phyloP scores from a whole-genome alignment of 2,329 filamentous ascomycete genomes.

The Botrytis tulipae region DNA sequence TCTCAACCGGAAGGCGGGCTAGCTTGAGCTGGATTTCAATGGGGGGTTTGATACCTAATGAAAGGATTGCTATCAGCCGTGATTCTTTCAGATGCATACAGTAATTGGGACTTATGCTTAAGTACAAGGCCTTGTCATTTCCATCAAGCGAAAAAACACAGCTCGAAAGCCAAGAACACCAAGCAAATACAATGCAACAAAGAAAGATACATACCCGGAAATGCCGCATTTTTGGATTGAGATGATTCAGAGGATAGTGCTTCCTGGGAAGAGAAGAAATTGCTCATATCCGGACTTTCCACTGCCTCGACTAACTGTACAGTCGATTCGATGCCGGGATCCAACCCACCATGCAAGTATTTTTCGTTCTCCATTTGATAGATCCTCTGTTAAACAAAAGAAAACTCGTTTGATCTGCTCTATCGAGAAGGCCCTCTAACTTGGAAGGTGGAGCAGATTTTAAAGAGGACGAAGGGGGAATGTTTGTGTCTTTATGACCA shows the following conservation, averaged over 20 bases:
- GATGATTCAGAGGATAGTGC: background rate
- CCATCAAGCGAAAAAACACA: constrained; percentile 4
- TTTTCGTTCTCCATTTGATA: constrained; percentile 17
- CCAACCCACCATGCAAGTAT: constrained; percentile 13
- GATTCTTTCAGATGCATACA: background rate
- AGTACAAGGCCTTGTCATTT: constrained; percentile 12
- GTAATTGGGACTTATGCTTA: constrained; percentile 10
- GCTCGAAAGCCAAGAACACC: constrained; percentile 20
- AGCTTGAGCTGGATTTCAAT: constrained; percentile 37
- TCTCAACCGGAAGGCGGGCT: constrained; percentile 66
- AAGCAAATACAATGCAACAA: constrained; percentile 1
- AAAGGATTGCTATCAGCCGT: background rate
- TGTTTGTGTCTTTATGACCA: constrained; percentile 17
- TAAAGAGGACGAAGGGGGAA: constrained; percentile 10
- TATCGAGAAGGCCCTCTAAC: constrained; percentile 5
- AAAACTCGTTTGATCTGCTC: background rate
- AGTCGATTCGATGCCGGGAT: constrained; percentile 16
- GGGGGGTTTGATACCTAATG: constrained; percentile 4
- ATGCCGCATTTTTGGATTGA: background rate
- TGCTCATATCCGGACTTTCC: constrained; percentile 1
- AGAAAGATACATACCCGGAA: constrained; percentile 11
- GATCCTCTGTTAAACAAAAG: background rate
- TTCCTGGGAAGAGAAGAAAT: constrained; percentile 1
- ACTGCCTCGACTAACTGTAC: constrained; percentile 16
- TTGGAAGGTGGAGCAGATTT: constrained; percentile 14